phyloP scores from a whole-genome alignment of 2,329 filamentous ascomycete species.

The Tetracladium maxilliforme region DNA sequence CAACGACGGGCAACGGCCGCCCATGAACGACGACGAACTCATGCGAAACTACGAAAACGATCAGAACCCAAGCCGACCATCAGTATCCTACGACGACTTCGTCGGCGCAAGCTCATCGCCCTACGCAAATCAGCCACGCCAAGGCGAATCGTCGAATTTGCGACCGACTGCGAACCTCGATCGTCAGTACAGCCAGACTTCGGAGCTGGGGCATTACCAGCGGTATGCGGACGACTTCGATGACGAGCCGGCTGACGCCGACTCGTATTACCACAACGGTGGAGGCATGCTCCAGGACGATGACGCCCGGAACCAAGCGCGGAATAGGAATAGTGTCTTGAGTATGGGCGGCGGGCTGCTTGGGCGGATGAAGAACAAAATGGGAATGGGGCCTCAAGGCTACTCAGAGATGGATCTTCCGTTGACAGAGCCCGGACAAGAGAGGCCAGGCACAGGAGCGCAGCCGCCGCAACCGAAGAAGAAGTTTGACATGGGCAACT shows the following conservation, averaged over 20 bases:
- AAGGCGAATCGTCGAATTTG: no score
- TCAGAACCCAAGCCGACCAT: constrained; percentile 63
- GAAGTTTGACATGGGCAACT: constrained; percentile 56
- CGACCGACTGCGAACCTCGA: no score
- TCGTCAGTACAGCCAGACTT: constrained; percentile 56
- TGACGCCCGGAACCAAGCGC: constrained; percentile 37
- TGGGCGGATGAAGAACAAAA: constrained; percentile 75
- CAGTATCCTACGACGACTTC: constrained; percentile 89
- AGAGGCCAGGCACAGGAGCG: constrained; percentile 24
- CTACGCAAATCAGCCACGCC: constrained; percentile 28
- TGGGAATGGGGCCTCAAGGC: constrained; percentile 68
- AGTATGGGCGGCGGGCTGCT: constrained; percentile 75
- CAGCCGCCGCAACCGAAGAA: constrained; percentile 32
- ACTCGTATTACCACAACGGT: constrained; percentile 68
- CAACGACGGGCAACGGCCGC: constrained; percentile 59
- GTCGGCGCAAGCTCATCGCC: constrained; percentile 46
- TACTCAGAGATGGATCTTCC: constrained; percentile 99
- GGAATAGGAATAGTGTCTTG: constrained; percentile 79
- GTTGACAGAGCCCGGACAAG: constrained; percentile 61
- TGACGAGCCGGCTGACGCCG: constrained; percentile 63
- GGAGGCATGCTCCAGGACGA: constrained; percentile 46
- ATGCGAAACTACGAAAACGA: constrained; percentile 51
- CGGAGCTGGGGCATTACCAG: constrained; percentile 75
- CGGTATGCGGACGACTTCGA: constrained; percentile 82
- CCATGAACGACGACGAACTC: constrained; percentile 70